Evolutionary conservation across 2,329 filamentous ascomycete species (phyloP).

Genomic region (Penicillium sp.): DNA sequence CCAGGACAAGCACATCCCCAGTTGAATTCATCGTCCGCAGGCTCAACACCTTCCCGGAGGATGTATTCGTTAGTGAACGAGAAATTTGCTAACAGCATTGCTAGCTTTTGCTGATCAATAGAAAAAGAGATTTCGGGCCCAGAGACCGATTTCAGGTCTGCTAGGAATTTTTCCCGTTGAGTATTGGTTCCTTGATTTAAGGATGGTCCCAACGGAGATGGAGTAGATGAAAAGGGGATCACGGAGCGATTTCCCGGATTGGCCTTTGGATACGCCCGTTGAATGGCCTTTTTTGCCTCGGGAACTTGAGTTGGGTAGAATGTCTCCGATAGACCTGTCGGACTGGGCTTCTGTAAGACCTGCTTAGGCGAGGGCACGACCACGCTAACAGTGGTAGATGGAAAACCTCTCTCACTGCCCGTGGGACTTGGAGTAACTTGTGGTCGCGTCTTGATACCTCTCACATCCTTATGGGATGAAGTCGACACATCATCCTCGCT

Average conservation of each 20-base stretch:
- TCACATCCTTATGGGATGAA: not conserved
- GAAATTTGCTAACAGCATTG: conserved; percentile 31
- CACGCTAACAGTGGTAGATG: not conserved
- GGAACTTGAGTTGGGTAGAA: conserved; percentile 7
- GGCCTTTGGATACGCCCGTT: conserved; percentile 5
- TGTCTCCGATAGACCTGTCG: not conserved
- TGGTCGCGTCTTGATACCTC: not conserved
- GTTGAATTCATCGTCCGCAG: conserved; percentile 27
- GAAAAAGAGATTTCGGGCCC: conserved; percentile 22
- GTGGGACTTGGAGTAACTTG: not conserved
- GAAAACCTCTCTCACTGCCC: not conserved
- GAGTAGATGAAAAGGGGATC: conserved; percentile 1
- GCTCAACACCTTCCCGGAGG: conserved; percentile 28
- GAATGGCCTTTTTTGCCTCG: not conserved
- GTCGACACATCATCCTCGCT: not conserved
- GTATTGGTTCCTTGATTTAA: too few species aligned
- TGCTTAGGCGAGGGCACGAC: conserved; percentile 1
- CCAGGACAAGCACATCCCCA: conserved; percentile 30
- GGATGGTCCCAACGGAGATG: too few species aligned
- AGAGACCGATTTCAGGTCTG: conserved; percentile 4
- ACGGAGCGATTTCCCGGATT: not conserved
- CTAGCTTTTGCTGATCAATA: conserved; percentile 14
- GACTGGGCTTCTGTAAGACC: not conserved
- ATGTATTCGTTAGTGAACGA: conserved; percentile 38
- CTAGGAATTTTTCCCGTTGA: too few species aligned